Base-by-base conservation (phyloP, 805 yeast genomes). In the Starmerella vitae region DNA sequence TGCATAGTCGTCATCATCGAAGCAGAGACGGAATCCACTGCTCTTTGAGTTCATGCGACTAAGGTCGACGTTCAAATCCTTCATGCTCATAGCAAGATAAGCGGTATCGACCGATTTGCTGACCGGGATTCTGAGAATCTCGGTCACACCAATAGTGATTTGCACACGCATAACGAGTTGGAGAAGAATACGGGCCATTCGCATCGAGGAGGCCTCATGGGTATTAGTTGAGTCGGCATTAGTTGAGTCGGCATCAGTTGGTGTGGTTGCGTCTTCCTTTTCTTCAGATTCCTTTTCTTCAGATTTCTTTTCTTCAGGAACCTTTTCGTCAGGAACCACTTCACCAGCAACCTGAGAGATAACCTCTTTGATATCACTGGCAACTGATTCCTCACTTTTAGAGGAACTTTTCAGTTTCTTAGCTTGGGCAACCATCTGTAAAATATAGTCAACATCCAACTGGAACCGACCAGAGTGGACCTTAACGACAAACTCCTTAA, bases 1-100 rank as follows among this genome's bases (percentile, higher is more conserved):
- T 3, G 67, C 66, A n/a, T 51, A 41, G 29, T 60, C 65, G 17
- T 43, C 51, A 21, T 43, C 41, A 7, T 50, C 50, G 42, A 59
- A 63, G 28, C 53, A 44, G 43, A 63, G 51, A 44, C 59, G 53
- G 49, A 63, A 64, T 1, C 64, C 65, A 9, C 66, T 63, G 36
- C 58, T 57, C 26, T 50, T 46, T 5, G 67, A 56, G 41, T 58
- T 62, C 45, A 63, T 54, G 4, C 67, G 51, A 33, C 65, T 50
- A 19, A 62, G 33, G 36, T 61, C 65, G 28, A 63, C 41, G 13
- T 52, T 47, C 36, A 61, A 29, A 40, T 64, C 67, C 33, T 58
- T 53, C 37, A 57, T 53, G 17, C 54, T 43, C 28, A 44, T 37
- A 1, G 60, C 60, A 19, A 59, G 44, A 15, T 35, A 30, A 18